Evolutionary conservation across 352 stramenopile genomes (phyloP), one percentile per base, ranked within the genome.

Genomic region (Pythium dissimile): DNA sequence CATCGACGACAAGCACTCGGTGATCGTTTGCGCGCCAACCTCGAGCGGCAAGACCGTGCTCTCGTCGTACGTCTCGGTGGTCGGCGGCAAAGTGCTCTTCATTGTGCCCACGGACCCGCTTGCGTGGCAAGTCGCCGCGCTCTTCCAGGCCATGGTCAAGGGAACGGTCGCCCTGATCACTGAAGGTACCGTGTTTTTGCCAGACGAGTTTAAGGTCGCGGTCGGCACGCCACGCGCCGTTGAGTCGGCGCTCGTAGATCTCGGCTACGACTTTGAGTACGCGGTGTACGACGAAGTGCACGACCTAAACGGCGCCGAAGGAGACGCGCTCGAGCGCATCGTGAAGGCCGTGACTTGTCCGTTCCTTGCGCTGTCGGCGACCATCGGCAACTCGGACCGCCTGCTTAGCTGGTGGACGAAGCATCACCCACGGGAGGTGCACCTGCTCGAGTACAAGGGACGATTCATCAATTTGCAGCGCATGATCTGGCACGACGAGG

Each of bases 241-340:
- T 20, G 96, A 99, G 64, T 97, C 90, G 43, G 87, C 88, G 34
- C 76, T 99, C 16, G 60, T 94, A 30, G 80, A 94, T 27, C 84
- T 91, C 65, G 82, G 84, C 43, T 94, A 92, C 48, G 88, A 96
- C 61, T 99, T 99, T 74, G 92, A 99, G 61, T 99, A 99, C 73
- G 90, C 97, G 2, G 95, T 99, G 26, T 97, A 98, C 62, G 97
- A 99, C 75, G 97, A 99, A 74, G 96, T 99, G 6, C 97, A 99
- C 73, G 97, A 97, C 51, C 70, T 99, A 39, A 98, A 99, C 74
- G 96, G 96, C 44, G 81, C 94, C 0, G 96, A 99, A 67, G 97
- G 97, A 54, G 95, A 97, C 69, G 92, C 95, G 4, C 74, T 98
- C n/a, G 94, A 98, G 73, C 86, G 95, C 44, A 97, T 98, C 54